These are phyloP conservation scores for Hypoxylon lienhwacheense DNA, from an alignment of 495 filamentous ascomycete species.

Conservation along the genomic window DNA sequence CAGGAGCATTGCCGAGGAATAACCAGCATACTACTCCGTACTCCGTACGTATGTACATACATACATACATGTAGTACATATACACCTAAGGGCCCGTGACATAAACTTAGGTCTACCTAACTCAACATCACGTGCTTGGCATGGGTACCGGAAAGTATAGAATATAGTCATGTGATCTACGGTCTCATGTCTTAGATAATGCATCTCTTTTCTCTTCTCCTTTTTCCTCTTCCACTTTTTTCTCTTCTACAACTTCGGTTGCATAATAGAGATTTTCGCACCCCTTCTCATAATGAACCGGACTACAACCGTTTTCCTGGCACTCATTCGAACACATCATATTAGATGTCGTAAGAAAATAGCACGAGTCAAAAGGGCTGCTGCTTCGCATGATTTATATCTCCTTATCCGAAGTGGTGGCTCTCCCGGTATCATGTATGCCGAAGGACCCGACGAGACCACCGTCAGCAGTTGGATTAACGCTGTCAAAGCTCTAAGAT, in stretches of 20 bases:
- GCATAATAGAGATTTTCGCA: neutral
- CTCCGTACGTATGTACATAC: neutral
- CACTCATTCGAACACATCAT: conserved; percentile 77
- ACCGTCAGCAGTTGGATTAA: conserved; percentile 36
- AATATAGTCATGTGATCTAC: too few species aligned
- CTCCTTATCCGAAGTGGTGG: conserved; percentile 68
- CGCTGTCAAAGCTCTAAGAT: conserved; percentile 30
- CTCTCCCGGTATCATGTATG: conserved; percentile 77
- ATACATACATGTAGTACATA: too few species aligned
- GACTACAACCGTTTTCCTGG: conserved; percentile 49
- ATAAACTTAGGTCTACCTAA: too few species aligned
- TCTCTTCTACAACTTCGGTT: too few species aligned
- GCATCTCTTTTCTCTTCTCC: neutral
- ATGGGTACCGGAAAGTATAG: too few species aligned
- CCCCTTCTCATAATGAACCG: conserved; percentile 1
- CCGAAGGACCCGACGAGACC: conserved; percentile 60
- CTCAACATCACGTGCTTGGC: too few species aligned
- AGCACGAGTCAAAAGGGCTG: conserved; percentile 63
- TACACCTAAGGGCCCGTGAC: too few species aligned
- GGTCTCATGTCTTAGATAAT: too few species aligned
- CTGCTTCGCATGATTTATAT: conserved; percentile 56
- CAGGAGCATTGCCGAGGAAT: neutral
- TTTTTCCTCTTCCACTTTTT: neutral
- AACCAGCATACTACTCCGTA: neutral
- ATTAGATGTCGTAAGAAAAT: conserved; percentile 83